Percentiles rank a stretch among this genome's conserved stretches.
These are phyloP conservation scores for Citrus australasica DNA, from an alignment of 345 rosid species.

Conservation along the genomic window DNA sequence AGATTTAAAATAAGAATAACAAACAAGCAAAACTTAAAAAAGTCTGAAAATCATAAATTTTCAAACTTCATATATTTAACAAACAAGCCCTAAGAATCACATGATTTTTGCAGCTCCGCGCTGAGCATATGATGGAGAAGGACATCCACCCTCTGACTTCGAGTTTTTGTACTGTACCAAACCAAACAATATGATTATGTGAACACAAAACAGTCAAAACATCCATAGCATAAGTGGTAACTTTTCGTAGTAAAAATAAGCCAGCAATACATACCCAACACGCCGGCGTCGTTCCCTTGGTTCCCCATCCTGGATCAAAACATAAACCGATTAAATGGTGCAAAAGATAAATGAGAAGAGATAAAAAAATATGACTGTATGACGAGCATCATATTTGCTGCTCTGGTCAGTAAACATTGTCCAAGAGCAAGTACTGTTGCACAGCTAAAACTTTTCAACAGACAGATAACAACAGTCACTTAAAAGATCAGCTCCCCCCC, in stretches of 20 bases:
- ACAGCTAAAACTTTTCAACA: not conserved
- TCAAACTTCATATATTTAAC: no score
- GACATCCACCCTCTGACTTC: constrained; percentile 81
- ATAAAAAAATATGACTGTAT: not conserved
- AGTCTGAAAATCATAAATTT: not conserved
- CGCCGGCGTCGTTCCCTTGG: constrained; percentile 39
- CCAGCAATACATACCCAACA: constrained; percentile 52
- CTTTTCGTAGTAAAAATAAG: not conserved
- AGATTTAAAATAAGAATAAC: not conserved
- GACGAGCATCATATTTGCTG: not conserved
- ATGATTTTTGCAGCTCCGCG: constrained; percentile 42
- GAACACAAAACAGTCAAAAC: not conserved
- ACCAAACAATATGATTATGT: constrained; percentile 2
- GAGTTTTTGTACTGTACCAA: constrained; percentile 65
- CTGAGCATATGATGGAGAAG: constrained; percentile 96
- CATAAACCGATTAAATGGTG: not conserved
- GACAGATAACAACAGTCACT: no score
- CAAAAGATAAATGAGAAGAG: not conserved
- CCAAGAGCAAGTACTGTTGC: not conserved
- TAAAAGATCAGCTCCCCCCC: not conserved
- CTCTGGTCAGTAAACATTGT: not conserved
- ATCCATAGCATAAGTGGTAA: not conserved
- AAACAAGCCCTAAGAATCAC: constrained; percentile 8
- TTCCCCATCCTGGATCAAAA: constrained; percentile 43
- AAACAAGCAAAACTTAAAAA: not conserved